Percentiles rank a stretch among this genome's conserved stretches.
Conservation (phyloP, 306 rosid species). For the Gastrolobium bilobum region DNA sequence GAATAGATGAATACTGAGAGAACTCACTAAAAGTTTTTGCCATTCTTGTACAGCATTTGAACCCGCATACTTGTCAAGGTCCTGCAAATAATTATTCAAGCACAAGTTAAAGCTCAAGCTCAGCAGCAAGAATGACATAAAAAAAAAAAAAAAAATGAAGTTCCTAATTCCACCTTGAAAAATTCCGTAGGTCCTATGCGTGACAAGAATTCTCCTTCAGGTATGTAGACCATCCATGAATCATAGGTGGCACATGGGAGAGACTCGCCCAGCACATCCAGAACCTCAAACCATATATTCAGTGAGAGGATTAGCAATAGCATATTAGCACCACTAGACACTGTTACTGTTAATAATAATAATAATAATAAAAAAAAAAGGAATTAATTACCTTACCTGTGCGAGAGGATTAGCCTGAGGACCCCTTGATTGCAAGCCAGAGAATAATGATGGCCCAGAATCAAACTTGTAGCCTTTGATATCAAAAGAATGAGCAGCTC, state of each 20-base stretch:
- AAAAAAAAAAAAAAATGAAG: neutral
- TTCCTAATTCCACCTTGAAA: constrained; percentile 62
- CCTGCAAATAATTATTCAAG: constrained; percentile 54
- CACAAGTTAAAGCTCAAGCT: neutral
- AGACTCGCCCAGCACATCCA: constrained; percentile 87
- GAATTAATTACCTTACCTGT: constrained; percentile 51
- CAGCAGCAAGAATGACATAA: neutral
- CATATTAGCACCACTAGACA: too few relatives aligned
- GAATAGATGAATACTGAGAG: constrained; percentile 2
- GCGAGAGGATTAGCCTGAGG: constrained; percentile 95
- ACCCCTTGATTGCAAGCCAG: constrained; percentile 93
- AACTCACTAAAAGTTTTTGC: constrained; percentile 83
- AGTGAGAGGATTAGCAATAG: too few relatives aligned
- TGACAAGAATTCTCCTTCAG: constrained; percentile 90
- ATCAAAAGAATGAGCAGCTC: constrained; percentile 91
- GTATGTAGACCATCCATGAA: constrained; percentile 96
- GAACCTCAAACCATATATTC: constrained; percentile 55
- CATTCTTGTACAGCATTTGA: constrained; percentile 84
- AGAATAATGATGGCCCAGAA: constrained; percentile 91
- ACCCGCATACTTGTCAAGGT: constrained; percentile 85
- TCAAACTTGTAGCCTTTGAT: constrained; percentile 83
- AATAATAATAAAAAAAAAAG: too few relatives aligned
- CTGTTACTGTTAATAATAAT: too few relatives aligned
- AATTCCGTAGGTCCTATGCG: constrained; percentile 95
- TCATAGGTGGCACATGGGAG: constrained; percentile 84